These are phyloP conservation scores for Auxenochlorella pyrenoidosa DNA, from an alignment of 139 green algal genomes.

Conservation along the genomic window DNA sequence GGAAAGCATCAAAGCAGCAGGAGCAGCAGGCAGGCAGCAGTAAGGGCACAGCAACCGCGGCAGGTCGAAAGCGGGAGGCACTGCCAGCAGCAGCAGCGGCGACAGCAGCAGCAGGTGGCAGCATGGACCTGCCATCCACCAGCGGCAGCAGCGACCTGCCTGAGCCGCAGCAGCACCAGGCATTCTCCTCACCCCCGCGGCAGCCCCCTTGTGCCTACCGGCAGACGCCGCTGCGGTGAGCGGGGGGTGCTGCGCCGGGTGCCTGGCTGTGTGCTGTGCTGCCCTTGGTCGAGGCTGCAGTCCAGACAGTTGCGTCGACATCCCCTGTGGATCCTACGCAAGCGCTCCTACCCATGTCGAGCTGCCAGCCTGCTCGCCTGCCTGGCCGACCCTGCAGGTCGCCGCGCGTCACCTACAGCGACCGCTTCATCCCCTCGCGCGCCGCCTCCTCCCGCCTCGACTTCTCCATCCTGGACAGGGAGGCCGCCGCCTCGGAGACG, in stretches of 20 bases:
- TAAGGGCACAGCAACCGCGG: background rate
- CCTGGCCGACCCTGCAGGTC: background rate
- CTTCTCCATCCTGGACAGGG: slow-evolving; percentile 79
- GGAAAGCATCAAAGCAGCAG: background rate
- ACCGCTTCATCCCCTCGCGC: slow-evolving; percentile 87
- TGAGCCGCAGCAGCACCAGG: slow-evolving; percentile 21
- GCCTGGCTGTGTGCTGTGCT: no score
- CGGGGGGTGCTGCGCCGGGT: background rate
- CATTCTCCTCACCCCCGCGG: slow-evolving; percentile 7
- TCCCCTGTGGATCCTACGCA: no score
- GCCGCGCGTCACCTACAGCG: slow-evolving; percentile 72
- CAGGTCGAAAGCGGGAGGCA: background rate
- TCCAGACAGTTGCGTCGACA: no score
- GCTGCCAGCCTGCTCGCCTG: background rate
- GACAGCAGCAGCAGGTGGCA: background rate
- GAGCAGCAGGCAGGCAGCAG: background rate
- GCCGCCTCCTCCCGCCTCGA: slow-evolving; percentile 70
- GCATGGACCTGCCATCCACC: slow-evolving; percentile 9
- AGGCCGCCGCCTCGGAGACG: slow-evolving; percentile 57
- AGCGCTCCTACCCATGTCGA: background rate
- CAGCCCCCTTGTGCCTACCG: background rate
- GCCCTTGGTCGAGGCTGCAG: no score
- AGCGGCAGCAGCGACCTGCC: slow-evolving; percentile 8
- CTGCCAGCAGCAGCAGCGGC: background rate
- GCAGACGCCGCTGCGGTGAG: slow-evolving; percentile 7